Conservation (phyloP, 352 stramenopile species). For the Phytophthora pini region DNA sequence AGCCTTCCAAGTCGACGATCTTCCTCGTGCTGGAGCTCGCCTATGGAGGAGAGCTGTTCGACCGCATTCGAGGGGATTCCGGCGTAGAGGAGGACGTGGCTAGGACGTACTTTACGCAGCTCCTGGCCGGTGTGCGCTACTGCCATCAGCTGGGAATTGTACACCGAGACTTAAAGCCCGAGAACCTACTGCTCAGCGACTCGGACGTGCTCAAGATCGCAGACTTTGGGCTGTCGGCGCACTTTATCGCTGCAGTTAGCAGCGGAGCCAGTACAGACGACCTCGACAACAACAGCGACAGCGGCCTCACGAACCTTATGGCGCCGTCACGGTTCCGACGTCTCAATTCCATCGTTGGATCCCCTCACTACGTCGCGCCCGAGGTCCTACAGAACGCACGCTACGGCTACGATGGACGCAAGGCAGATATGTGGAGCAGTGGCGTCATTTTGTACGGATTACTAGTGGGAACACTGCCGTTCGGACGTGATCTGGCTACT, state of each 20-base stretch:
- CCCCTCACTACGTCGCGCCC: constrained; percentile 96
- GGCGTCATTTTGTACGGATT: constrained; percentile 94
- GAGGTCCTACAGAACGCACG: constrained; percentile 93
- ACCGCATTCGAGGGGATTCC: constrained; percentile 90
- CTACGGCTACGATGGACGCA: constrained; percentile 92
- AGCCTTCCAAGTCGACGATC: constrained; percentile 94
- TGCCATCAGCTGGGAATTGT: constrained; percentile 94
- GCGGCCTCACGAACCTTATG: constrained; percentile 28
- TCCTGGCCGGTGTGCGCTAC: constrained; percentile 89
- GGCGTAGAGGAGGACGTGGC: constrained; percentile 86
- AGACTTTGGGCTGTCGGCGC: constrained; percentile 94
- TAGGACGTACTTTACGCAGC: constrained; percentile 88
- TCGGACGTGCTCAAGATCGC: constrained; percentile 94
- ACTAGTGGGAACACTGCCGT: constrained; percentile 93
- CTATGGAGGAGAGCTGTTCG: constrained; percentile 92
- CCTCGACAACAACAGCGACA: constrained; percentile 40
- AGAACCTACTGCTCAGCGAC: constrained; percentile 96
- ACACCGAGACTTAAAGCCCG: constrained; percentile 96
- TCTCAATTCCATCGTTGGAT: constrained; percentile 96
- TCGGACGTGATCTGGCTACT: constrained; percentile 94
- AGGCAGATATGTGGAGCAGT: constrained; percentile 94
- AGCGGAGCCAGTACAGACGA: constrained; percentile 51
- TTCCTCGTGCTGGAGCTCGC: constrained; percentile 94
- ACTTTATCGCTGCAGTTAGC: constrained; percentile 88
- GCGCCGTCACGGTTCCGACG: constrained; percentile 71